These are phyloP conservation scores for Saccharomyces paradoxus DNA, from an alignment of 805 yeast genomes.

Conservation along the genomic window DNA sequence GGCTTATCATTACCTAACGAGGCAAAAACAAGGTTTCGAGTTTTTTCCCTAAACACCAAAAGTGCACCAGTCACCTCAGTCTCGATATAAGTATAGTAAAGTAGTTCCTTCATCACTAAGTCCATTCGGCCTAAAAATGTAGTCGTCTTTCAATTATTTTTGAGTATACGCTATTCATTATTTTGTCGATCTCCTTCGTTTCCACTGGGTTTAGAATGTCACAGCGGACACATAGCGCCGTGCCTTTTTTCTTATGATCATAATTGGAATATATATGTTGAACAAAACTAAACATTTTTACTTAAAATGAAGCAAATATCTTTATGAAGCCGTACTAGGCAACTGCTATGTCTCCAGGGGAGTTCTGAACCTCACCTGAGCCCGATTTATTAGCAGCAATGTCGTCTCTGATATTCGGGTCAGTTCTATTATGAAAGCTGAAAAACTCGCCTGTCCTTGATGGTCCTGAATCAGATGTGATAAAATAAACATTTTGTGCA, in stretches of 20 bases:
- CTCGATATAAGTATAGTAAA: constrained; percentile 12
- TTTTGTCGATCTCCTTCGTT: neutral
- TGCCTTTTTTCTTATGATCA: neutral
- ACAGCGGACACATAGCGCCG: neutral
- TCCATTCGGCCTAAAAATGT: neutral
- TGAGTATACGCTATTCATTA: neutral
- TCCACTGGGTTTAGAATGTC: neutral
- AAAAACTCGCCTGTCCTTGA: neutral
- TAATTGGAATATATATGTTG: neutral
- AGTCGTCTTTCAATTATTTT: neutral
- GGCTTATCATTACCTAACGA: constrained; percentile 14
- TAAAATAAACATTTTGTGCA: neutral
- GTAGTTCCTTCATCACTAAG: constrained; percentile 1
- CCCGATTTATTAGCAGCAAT: neutral
- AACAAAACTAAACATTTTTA: neutral
- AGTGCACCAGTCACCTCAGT: constrained; percentile 9
- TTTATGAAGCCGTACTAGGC: neutral
- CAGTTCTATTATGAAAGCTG: neutral
- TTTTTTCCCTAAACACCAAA: constrained; percentile 8
- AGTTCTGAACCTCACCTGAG: neutral
- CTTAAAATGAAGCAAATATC: neutral
- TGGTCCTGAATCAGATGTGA: neutral
- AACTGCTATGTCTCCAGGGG: neutral
- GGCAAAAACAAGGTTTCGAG: constrained; percentile 12
- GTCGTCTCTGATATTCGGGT: neutral